These are phyloP conservation scores for Zoysia japonica DNA, from an alignment of 176 grass and related monocot species.

Conservation along the genomic window DNA sequence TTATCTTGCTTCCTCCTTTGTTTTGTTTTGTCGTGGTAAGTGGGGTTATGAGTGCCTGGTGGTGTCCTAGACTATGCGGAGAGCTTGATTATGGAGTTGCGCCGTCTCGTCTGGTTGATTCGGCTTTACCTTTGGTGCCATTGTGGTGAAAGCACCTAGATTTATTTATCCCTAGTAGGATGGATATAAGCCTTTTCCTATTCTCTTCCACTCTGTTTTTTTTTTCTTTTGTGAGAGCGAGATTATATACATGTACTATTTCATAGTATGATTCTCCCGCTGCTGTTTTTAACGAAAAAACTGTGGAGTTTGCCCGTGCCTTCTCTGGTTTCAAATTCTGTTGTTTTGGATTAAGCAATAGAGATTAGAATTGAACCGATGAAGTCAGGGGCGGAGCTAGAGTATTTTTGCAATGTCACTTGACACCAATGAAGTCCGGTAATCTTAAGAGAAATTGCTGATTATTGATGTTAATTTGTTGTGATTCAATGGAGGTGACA, in stretches of 20 bases:
- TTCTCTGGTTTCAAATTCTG: background rate
- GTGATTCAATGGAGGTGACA: too few species aligned
- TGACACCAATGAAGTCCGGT: too few species aligned
- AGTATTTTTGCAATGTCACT: too few species aligned
- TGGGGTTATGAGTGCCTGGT: background rate
- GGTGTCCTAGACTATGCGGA: background rate
- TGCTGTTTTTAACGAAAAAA: background rate
- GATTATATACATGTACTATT: background rate
- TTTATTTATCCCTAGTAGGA: background rate
- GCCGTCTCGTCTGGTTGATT: background rate
- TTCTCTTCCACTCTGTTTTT: background rate
- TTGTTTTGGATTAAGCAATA: background rate
- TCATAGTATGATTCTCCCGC: background rate
- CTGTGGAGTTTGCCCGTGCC: background rate
- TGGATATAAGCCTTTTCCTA: background rate
- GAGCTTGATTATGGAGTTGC: background rate
- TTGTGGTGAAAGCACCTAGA: background rate
- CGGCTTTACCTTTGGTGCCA: constrained; percentile 14
- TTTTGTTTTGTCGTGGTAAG: background rate
- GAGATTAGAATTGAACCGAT: constrained; percentile 15
- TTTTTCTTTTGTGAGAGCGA: background rate
- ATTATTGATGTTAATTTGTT: too few species aligned
- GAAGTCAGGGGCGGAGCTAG: background rate
- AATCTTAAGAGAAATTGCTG: too few species aligned
- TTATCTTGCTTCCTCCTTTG: background rate